Base-by-base conservation (phyloP, 257 asterid species). In the Schizonepeta tenuifolia region DNA sequence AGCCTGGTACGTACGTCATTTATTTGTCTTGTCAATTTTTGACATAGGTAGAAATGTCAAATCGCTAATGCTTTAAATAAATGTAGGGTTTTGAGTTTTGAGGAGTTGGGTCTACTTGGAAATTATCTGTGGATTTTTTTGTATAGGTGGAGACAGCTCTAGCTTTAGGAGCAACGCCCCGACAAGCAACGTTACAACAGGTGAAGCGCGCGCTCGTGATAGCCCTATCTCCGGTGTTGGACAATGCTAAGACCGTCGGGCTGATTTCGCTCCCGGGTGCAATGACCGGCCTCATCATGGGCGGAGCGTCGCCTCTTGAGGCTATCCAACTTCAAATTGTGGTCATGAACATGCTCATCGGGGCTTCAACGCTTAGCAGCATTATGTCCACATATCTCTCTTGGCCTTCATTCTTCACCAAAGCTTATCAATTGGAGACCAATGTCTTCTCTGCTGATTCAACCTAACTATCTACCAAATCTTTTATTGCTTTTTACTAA, bases 271-370 rank as follows among this genome's bases (percentile, higher is more conserved):
- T 93, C 46, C 97, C 98, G 0, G 98, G 98, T n/a, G 97, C 97
- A 1, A 89, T 93, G 98, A 91, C 96, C 0, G 98, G 98, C 1
- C 89, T 93, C 11, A 93, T 93, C 69, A 93, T 93, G 98, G 98
- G 98, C 18, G 98, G 98, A 18, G 91, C 98, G 4, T 93, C 98
- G 43, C 98, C 98, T 1, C 21, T 86, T 44, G 97, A 91, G 72
- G 98, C 98, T 21, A 88, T 93, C 73, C 98, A 88, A 44, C 71
- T 89, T 13, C 98, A 93, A 80, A 91, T 93, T 54, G 88, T 91
- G 31, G 96, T 93, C 12, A 91, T 91, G 96, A 91, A 91, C 69
- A 93, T 93, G 98, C 85, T 93, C 26, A 21, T 93, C 0, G 98
- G 98, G 41, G 97, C 98, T 33, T 86, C 98, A 0, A 89, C 96